phyloP scores from a whole-genome alignment of 1,284 basidiomycete species.

The Stygiomarasmius scandens region DNA sequence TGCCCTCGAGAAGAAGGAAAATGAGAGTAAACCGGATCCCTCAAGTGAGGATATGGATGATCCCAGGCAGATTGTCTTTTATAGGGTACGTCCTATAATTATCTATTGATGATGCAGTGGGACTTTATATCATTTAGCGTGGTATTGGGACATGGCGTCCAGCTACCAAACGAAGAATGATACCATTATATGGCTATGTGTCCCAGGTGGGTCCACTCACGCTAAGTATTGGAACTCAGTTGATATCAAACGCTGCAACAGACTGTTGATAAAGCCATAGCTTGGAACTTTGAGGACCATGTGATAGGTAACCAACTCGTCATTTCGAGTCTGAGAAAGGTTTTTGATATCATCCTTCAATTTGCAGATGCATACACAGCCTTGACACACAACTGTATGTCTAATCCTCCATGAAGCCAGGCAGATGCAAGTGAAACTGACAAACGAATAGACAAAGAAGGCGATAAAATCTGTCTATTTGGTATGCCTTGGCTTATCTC shows the following conservation, averaged over 20 bases:
- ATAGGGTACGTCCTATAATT: neutral
- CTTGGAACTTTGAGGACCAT: slow-evolving; percentile 44
- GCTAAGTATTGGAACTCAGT: neutral
- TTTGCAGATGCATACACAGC: slow-evolving; percentile 51
- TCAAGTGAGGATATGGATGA: too few relatives aligned
- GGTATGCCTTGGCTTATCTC: neutral
- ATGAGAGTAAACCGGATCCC: neutral
- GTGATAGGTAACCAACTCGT: slow-evolving; percentile 44
- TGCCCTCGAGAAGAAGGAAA: slow-evolving; percentile 17
- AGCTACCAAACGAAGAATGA: neutral
- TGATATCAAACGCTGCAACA: neutral
- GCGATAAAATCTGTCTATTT: slow-evolving; percentile 7
- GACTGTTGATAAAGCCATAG: neutral
- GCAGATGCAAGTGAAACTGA: neutral
- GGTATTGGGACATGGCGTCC: neutral
- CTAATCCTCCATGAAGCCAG: neutral
- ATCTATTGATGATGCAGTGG: neutral
- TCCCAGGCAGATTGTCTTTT: neutral
- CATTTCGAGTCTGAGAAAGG: neutral
- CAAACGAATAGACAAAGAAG: neutral
- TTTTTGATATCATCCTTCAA: neutral
- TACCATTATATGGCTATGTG: neutral
- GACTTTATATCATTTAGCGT: neutral
- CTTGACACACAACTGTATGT: slow-evolving; percentile 54
- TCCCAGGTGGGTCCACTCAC: neutral